These are phyloP conservation scores for Casuarina cunninghamiana DNA, from an alignment of 306 rosid genomes.

Conservation along the genomic window DNA sequence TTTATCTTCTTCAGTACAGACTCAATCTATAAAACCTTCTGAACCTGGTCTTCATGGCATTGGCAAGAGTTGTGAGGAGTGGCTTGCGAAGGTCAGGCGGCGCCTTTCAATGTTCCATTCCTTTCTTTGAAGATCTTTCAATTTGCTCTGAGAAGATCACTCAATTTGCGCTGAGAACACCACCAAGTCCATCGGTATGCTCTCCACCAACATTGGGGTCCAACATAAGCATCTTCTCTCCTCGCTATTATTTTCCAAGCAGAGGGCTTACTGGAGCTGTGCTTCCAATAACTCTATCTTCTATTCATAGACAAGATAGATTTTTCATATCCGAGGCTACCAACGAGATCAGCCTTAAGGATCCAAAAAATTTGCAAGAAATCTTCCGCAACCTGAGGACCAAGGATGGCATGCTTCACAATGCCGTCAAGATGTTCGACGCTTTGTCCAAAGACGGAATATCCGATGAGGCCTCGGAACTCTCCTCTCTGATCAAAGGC, in stretches of 20 bases:
- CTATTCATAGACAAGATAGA: neutral
- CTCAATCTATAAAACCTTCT: too few relatives aligned
- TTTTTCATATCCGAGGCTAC: conserved; percentile 16
- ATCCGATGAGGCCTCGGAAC: conserved; percentile 55
- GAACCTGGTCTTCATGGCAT: too few relatives aligned
- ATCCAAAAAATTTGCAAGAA: conserved; percentile 31
- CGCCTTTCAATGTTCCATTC: too few relatives aligned
- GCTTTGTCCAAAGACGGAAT: conserved; percentile 75
- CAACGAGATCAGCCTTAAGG: conserved; percentile 25
- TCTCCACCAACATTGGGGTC: too few relatives aligned
- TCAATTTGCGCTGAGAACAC: too few relatives aligned
- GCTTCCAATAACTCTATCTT: neutral
- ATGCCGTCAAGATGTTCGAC: conserved; percentile 84
- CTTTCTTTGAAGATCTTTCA: too few relatives aligned
- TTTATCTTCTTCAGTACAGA: too few relatives aligned
- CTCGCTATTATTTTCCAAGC: neutral
- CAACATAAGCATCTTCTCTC: neutral
- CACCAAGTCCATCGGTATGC: too few relatives aligned
- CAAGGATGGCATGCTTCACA: conserved; percentile 55
- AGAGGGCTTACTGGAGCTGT: neutral
- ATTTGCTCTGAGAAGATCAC: too few relatives aligned
- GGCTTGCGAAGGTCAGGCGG: too few relatives aligned
- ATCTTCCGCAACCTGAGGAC: conserved; percentile 60
- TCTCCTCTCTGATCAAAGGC: conserved; percentile 44
- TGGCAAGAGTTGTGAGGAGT: too few relatives aligned